These are phyloP conservation scores for Canariomyces notabilis DNA, from an alignment of 2,329 filamentous ascomycete genomes.

Conservation along the genomic window DNA sequence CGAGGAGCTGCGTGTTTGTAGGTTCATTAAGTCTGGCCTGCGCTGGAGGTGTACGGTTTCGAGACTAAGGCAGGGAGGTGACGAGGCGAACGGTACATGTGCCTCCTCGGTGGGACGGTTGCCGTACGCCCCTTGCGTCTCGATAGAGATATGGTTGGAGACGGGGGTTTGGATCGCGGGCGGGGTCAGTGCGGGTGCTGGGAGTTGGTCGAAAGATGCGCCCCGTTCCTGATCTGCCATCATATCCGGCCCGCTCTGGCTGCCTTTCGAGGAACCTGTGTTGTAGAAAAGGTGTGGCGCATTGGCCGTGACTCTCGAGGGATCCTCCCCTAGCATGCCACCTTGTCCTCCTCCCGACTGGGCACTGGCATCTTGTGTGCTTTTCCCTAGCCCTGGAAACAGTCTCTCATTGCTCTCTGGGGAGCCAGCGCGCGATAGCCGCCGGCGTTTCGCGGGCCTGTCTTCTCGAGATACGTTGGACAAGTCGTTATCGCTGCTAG, in stretches of 20 bases:
- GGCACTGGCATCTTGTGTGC: background rate
- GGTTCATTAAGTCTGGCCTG: constrained; percentile 15
- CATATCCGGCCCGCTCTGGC: too few relatives aligned
- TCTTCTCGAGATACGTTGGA: constrained; percentile 25
- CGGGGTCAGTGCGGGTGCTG: background rate
- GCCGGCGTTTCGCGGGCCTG: constrained; percentile 32
- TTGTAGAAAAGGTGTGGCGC: background rate
- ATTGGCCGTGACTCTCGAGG: background rate
- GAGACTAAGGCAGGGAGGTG: constrained; percentile 25
- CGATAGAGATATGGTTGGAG: background rate
- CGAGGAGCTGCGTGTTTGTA: constrained; percentile 40
- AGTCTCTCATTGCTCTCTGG: background rate
- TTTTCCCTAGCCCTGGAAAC: constrained; percentile 8
- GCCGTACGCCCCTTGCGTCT: background rate
- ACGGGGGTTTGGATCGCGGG: background rate
- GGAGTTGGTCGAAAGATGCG: too few relatives aligned
- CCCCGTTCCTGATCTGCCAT: background rate
- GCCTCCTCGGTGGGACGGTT: too few relatives aligned
- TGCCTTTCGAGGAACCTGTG: background rate
- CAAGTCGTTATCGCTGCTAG: constrained; percentile 30
- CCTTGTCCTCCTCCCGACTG: background rate
- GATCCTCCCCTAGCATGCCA: background rate
- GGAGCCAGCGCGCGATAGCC: constrained; percentile 26
- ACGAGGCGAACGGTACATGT: constrained; percentile 13
- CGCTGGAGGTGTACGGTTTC: constrained; percentile 18